phyloP scores from a whole-genome alignment of 108 stramenopile species.

The Discostella pseudostelligera region DNA sequence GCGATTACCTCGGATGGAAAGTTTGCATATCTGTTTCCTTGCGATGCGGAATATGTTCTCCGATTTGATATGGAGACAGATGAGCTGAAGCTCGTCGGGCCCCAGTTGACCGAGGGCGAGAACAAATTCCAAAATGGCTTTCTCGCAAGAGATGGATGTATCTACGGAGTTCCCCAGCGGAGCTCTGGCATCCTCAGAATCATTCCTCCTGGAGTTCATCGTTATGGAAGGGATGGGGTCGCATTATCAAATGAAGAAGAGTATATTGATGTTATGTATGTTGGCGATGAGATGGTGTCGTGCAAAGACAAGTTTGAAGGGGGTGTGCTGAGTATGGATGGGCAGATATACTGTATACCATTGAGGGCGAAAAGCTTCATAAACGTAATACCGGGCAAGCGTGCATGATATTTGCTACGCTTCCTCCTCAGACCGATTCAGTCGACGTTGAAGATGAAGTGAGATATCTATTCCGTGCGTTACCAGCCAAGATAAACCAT shows the following conservation, averaged over 20 bases:
- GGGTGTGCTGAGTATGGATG: constrained; percentile 65
- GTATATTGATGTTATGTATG: constrained; percentile 59
- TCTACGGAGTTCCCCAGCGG: constrained; percentile 71
- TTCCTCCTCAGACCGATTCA: constrained; percentile 9
- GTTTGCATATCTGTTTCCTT: constrained; percentile 64
- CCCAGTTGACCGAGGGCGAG: constrained; percentile 58
- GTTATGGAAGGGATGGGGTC: constrained; percentile 20
- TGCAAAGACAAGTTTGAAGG: constrained; percentile 77
- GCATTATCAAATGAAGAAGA: constrained; percentile 37
- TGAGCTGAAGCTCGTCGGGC: constrained; percentile 53
- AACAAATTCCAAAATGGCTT: constrained; percentile 78
- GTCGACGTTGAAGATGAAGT: constrained; percentile 9
- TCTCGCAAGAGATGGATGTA: constrained; percentile 55
- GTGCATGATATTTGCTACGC: not conserved
- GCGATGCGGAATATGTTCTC: constrained; percentile 55
- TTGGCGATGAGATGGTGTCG: constrained; percentile 57
- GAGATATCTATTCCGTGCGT: constrained; percentile 18
- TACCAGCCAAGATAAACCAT: constrained; percentile 32
- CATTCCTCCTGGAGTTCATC: constrained; percentile 40
- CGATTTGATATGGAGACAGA: constrained; percentile 53
- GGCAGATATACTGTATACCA: constrained; percentile 67
- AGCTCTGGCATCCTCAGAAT: constrained; percentile 58
- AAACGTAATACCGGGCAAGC: constrained; percentile 45
- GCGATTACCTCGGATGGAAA: constrained; percentile 50
- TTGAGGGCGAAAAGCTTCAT: constrained; percentile 56